These are phyloP conservation scores for Trifolium pratense DNA, from an alignment of 306 rosid genomes.

Conservation along the genomic window DNA sequence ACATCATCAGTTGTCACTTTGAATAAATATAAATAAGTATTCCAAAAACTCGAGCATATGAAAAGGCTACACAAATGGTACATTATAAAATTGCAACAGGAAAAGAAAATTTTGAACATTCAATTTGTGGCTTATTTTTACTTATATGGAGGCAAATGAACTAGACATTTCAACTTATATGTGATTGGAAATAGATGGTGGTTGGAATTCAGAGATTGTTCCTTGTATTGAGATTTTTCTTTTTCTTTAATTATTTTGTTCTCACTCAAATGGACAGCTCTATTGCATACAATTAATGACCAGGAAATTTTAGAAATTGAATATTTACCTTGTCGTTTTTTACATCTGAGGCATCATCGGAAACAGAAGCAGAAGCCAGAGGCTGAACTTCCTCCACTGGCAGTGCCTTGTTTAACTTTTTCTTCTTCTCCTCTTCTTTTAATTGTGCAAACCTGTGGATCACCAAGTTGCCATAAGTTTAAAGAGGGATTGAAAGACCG, in stretches of 20 bases:
- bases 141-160: slow-evolving; percentile 6
- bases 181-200: slow-evolving; percentile 22
- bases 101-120: slow-evolving; percentile 14
- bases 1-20: slow-evolving; percentile 23
- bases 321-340: slow-evolving; percentile 69
- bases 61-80: slow-evolving; percentile 17
- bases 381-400: slow-evolving; percentile 66
- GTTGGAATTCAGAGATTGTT: slow-evolving; percentile 13
- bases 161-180: slow-evolving; percentile 29
- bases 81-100: slow-evolving; percentile 17
- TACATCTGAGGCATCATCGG: slow-evolving; percentile 59
- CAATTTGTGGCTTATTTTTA: slow-evolving; percentile 25
- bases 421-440: slow-evolving; percentile 72
- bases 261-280: slow-evolving; percentile 10
- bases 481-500: slow-evolving; percentile 20
- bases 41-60: background rate
- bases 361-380: slow-evolving; percentile 58
- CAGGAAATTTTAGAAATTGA: slow-evolving; percentile 18
- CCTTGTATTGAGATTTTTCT: background rate
- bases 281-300: slow-evolving; percentile 2
- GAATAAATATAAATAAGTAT: slow-evolving; percentile 4
- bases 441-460: slow-evolving; percentile 73
- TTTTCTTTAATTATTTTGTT: slow-evolving; percentile 7
- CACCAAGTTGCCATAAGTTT: slow-evolving; percentile 35
- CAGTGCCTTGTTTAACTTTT: slow-evolving; percentile 60